phyloP scores from a whole-genome alignment of 1,284 basidiomycete genomes.

The Cryptococcus sp. region DNA sequence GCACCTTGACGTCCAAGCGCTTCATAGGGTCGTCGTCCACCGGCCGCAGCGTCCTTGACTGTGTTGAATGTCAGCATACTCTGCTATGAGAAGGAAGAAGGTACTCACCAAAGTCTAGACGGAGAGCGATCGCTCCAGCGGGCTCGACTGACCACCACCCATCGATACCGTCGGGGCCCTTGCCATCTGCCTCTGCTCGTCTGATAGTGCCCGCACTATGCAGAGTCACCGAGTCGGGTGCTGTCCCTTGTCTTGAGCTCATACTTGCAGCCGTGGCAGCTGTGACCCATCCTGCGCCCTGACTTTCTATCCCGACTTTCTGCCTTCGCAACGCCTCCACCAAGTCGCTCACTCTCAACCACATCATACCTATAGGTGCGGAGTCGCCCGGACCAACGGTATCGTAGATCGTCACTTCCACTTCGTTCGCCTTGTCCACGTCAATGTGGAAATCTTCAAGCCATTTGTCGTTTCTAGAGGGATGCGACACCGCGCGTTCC shows the following conservation, averaged over 20 bases:
- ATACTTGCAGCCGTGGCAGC: constrained; percentile 60
- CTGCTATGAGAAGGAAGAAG: no score
- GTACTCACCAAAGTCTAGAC: constrained; percentile 84
- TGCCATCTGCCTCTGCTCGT: constrained; percentile 30
- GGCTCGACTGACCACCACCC: constrained; percentile 98
- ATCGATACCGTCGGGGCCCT: constrained; percentile 75
- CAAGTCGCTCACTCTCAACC: constrained; percentile 93
- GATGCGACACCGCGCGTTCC: constrained; percentile 86
- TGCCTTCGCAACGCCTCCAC: constrained; percentile 92
- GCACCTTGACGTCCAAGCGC: constrained; percentile 97
- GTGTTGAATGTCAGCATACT: constrained; percentile 7
- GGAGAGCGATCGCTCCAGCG: constrained; percentile 85
- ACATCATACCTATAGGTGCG: constrained; percentile 90
- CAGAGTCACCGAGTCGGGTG: constrained; percentile 40
- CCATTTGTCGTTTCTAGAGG: constrained; percentile 93
- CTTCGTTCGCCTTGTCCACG: constrained; percentile 97
- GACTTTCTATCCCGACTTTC: constrained; percentile 79
- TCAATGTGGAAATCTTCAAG: constrained; percentile 95
- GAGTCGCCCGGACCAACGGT: constrained; percentile 77
- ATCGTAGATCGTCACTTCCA: constrained; percentile 95
- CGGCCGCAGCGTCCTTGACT: constrained; percentile 94
- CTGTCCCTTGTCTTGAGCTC: constrained; percentile 40
- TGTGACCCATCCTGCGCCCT: constrained; percentile 82
- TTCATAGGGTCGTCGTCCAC: constrained; percentile 83
- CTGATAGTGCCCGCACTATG: constrained; percentile 35